Base-by-base conservation (phyloP, 2,329 filamentous ascomycete genomes). In the Phaeomoniella chlamydospora region DNA sequence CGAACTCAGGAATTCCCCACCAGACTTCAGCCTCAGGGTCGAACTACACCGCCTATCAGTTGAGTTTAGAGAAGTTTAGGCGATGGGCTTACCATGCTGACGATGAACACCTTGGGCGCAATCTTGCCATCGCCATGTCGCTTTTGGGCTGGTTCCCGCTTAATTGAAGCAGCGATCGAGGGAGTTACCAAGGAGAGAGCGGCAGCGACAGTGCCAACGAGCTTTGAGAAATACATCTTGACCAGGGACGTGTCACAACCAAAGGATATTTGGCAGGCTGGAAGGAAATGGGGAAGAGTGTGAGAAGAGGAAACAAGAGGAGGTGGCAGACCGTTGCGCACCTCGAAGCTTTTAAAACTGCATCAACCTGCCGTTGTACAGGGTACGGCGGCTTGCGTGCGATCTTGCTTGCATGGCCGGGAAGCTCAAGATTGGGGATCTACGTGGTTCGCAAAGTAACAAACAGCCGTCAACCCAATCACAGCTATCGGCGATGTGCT, bases 21-120 rank as follows among this genome's bases (percentile, higher is more conserved):
- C 75, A 84, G 22, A 69, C 58, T 18, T 69, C 56, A 5, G 68
- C 72, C 56, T 80, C 77, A 0, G 72, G 71, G 3, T 57, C 54
- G 51, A 78, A 80, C 76, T 26, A 26, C 22, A 26, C n/a, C 6
- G 79, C 35, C 11, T 36, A 9, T 10, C 37, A 14, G 18, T 29
- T 17, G 15, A 35, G 58, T 55, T 55, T n/a, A n/a, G 22, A 6
- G n/a, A 26, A 6, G 22, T 55, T 55, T n/a, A n/a, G 22, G 9
- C 6, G n/a, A 6, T 6, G 22, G 22, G n/a, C 22, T 26, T 6
- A 26, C 22, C 22, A 62, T 61, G 14, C 55, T 56, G 22, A 62
- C 49, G 34, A 62, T 58, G 37, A 61, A 56, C 15, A 62, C 54
- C 40, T 61, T 61, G 11, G 59, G 59, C 2, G 53, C 38, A 32